Evolutionary conservation across 1,284 basidiomycete species (phyloP), one percentile per base, ranked within the genome.

Genomic region (Trametes sp.): DNA sequence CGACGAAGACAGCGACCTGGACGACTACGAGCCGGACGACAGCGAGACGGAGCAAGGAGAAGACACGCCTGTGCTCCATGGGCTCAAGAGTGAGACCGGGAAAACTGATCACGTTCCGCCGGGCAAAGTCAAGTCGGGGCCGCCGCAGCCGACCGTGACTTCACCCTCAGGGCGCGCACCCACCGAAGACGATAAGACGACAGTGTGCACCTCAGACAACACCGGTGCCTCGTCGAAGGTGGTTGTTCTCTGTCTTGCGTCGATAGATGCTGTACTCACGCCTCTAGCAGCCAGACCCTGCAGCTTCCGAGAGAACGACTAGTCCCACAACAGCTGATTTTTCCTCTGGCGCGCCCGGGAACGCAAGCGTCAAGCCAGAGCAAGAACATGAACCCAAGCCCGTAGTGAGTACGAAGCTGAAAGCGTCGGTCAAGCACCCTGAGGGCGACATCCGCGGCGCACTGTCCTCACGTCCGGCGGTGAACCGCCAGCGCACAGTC

Each of bases 1-100:
- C 26, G 26, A 16, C 23, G 59, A 57, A 2, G 63, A 65, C 14
- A 65, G 59, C 44, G 63, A 65, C 16, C 44, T 65, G 0, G 63
- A 67, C 13, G 66, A 71, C 28, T 31, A n/a, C 19, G 60, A 59
- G 11, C 5, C 26, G 1, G 48, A 52, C 24, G 46, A 35, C 21
- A 2, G 11, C 35, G 10, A 36, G 35, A 6, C 51, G 14, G 59
- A 62, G 8, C 49, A 63, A 19, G 57, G 42, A 2, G 45, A 31
- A 26, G 35, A 14, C 35, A 19, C 19, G 14, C 19, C n/a, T 31
- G 6, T 24, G n/a, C 5, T 26, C 14, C 16, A 13, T n/a, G 53
- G 44, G 9, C 38, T 21, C 44, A 29, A 54, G 29, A 7, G 14
- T 36, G 10, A 36, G 3, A 36, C n/a, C n/a, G n/a, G n/a, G n/a